Conservation (phyloP, 2,329 filamentous ascomycete species). For the Diaporthe caulivora region DNA sequence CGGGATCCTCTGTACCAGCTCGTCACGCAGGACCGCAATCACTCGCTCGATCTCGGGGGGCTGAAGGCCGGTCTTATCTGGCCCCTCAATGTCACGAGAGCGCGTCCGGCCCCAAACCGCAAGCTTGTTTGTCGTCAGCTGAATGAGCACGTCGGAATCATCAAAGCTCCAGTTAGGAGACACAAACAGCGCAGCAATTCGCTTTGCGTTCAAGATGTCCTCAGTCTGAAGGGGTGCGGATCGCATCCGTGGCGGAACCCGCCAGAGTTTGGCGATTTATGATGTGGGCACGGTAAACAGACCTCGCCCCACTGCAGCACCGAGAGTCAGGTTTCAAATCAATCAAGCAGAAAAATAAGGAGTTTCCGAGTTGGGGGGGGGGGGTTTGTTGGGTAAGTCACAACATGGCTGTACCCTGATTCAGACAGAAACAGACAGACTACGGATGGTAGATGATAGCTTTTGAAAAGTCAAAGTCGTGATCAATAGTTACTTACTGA, state of each 20-base stretch:
- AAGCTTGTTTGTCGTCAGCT: constrained; percentile 6
- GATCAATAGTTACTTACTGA: neutral
- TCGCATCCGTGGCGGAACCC: neutral
- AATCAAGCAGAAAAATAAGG: too few species aligned
- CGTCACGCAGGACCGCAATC: neutral
- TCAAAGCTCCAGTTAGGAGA: neutral
- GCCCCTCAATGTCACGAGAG: neutral
- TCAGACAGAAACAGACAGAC: too few species aligned
- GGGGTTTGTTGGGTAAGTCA: too few species aligned
- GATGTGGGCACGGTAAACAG: neutral
- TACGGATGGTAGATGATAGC: neutral
- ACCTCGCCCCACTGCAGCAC: neutral
- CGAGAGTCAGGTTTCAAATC: neutral
- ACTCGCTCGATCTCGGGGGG: neutral
- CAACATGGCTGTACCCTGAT: too few species aligned
- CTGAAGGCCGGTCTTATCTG: neutral
- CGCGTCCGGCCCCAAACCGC: constrained; percentile 6
- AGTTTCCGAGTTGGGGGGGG: too few species aligned
- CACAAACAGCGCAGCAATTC: constrained; percentile 1
- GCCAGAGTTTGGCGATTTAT: neutral
- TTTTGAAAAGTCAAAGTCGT: neutral
- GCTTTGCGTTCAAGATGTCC: neutral
- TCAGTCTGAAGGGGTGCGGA: neutral
- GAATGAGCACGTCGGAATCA: neutral
- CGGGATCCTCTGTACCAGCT: neutral